Evolutionary conservation across 768 basidiomycete genomes (phyloP), one percentile per base, ranked within the genome.

Genomic region (Hemileccinum rubropunctum): DNA sequence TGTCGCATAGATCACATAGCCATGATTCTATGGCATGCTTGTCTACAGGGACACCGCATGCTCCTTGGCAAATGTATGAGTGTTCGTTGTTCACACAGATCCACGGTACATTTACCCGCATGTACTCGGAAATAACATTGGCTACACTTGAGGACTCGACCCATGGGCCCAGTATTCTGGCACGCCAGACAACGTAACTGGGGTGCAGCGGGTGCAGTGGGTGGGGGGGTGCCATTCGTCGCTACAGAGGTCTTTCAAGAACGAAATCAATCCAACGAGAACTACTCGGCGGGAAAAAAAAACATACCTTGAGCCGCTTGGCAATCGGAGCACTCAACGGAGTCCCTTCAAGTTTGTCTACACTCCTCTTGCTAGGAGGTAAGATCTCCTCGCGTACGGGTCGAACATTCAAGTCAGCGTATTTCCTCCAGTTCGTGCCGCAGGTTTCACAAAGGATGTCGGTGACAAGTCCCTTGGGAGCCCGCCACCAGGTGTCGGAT

Each of bases 361-460:
- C 57, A 42, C 64, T 59, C 61, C 74, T 77, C 56, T 70, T 69
- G 26, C 71, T 68, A 2, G 73, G 62, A 0, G 78, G 72, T 1
- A 78, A 59, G 1, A 78, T 73, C 40, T 89, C 88, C 49, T 91
- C 88, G 26, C 88, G 79, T 17, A 83, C 50, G 9, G 84, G 83
- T 36, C 88, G 76, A 21, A 88, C 83, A 58, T 85, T 90, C 42
- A 94, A 73, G 58, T 95, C 92, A 0, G 91, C 93, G 64, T 97
- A 97, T 69, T 95, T 97, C 58, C 93, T 77, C 87, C 91, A 97
- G 56, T 87, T 88, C 39, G 82, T 79, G 12, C 93, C 93, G 61
- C 93, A 97, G 26, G 68, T 76, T 40, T 95, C 90, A 63, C 93
- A 97, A 46, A 95, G 81, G 34, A 92, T 79, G 51, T 76, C 78